A percentile compares a stretch with the other conserved stretches of the same genome.
Evolutionary conservation across 192 early-diverging fungal genomes (phyloP).

Genomic region (Helicostylum pulchrum): DNA sequence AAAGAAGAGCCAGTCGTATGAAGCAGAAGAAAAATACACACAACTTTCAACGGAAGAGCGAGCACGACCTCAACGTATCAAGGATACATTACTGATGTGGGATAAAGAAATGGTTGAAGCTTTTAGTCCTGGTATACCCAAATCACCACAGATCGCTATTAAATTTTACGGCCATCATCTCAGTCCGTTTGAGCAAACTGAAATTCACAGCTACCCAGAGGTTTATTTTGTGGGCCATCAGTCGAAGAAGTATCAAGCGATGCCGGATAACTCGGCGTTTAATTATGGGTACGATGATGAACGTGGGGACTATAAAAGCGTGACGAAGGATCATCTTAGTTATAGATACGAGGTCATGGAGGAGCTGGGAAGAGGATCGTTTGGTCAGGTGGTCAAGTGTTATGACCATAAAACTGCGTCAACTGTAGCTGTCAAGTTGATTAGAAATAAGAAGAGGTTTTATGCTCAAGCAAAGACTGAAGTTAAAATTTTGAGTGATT

Average conservation of each 20-base stretch:
- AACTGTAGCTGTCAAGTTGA: constrained; percentile 90
- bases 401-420: constrained; percentile 89
- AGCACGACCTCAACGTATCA: constrained; percentile 11
- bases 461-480: constrained; percentile 93
- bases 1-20: background rate
- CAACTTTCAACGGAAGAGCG: constrained; percentile 1
- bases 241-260: constrained; percentile 55
- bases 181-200: constrained; percentile 81
- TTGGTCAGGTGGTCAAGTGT: constrained; percentile 93
- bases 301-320: constrained; percentile 88
- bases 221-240: constrained; percentile 90
- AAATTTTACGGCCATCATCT: constrained; percentile 69
- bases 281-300: constrained; percentile 85
- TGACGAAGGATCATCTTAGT: constrained; percentile 81
- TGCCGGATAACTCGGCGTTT: constrained; percentile 53
- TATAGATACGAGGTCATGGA: constrained; percentile 94
- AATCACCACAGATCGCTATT: constrained; percentile 60
- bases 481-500: constrained; percentile 86
- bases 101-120: constrained; percentile 7
- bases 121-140: constrained; percentile 11
- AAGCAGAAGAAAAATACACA: background rate
- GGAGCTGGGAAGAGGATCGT: constrained; percentile 89
- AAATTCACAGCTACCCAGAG: constrained; percentile 77
- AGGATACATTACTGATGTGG: background rate
- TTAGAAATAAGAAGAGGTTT: constrained; percentile 95